These are phyloP conservation scores for Aciculosporium take DNA, from an alignment of 2,329 filamentous ascomycete genomes.

Conservation along the genomic window DNA sequence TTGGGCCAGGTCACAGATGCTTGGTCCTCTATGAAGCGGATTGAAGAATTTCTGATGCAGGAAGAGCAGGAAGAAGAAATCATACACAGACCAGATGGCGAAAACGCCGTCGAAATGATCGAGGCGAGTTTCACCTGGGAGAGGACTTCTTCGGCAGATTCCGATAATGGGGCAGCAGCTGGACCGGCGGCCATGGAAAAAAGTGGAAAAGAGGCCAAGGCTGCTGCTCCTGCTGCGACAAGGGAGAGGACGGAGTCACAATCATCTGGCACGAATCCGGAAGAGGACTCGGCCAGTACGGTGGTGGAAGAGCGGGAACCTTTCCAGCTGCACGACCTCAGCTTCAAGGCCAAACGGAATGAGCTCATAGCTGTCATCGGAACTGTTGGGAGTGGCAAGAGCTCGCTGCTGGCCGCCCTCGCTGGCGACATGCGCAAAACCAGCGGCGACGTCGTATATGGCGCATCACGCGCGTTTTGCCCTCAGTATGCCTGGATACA, in stretches of 20 bases:
- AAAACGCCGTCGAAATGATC: constrained; percentile 57
- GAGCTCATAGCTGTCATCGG: constrained; percentile 79
- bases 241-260: constrained; percentile 18
- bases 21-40: constrained; percentile 68
- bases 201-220: constrained; percentile 23
- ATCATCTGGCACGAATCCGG: constrained; percentile 20
- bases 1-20: constrained; percentile 85
- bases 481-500: constrained; percentile 98
- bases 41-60: constrained; percentile 74
- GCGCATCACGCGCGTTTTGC: constrained; percentile 75
- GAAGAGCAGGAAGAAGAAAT: constrained; percentile 73
- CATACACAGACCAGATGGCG: constrained; percentile 36
- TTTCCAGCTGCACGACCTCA: constrained; percentile 57
- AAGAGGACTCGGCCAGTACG: constrained; percentile 38
- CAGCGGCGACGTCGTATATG: constrained; percentile 55
- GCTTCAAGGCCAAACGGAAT: constrained; percentile 54
- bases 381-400: constrained; percentile 81
- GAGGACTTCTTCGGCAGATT: constrained; percentile 40
- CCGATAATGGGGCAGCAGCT: constrained; percentile 21
- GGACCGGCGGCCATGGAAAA: constrained; percentile 28
- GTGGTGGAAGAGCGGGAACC: constrained; percentile 46
- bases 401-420: constrained; percentile 71
- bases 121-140: constrained; percentile 84
- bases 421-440: constrained; percentile 91
- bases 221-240: constrained; percentile 16